Base-by-base conservation (phyloP, 495 filamentous ascomycete genomes). In the Penicillium soppii region DNA sequence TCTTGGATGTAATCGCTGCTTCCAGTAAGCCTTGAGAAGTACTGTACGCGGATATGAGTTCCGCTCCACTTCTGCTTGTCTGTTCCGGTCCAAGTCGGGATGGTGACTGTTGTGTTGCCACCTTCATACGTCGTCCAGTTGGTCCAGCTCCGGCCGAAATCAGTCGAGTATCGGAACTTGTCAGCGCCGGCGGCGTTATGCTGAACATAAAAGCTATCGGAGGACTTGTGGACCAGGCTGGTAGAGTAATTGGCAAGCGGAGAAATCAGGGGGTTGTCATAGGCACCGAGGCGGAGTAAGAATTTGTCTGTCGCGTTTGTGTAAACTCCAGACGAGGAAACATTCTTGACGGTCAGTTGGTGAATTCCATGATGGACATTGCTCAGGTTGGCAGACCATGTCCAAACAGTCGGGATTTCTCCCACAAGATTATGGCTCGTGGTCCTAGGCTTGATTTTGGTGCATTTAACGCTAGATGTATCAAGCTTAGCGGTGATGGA, bases 141-240 rank as follows among this genome's bases (percentile, higher is more conserved):
- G 6, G 74, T 75, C 51, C 56, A 62, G 8, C 56, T 66, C 4
- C 72, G 70, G 0, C 72, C 80, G 61, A 75, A 87, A 52, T 81
- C 75, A 0, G 73, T 62, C 21, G 75, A 78, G 58, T 83, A 84
- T 10, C 82, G 76, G 67, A 76, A 87, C 43, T 69, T 68, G 35
- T 82, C 79, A 0, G 83, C 83, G 26, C 83, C 83, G 1, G 82
- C 50, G 1, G 83, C 83, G 44, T 70, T 73, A 52, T 85, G 83
- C 27, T 71, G 67, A 43, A 84, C 54, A 43, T 68, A 76, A 25
- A 79, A 38, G 16, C 50, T 54, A 6, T 61, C 64, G 1, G 57
- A 55, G 17, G 67, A 61, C 33, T 72, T 60, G 22, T 71, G 61
- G 2, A 85, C 58, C 2, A 85, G 66, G 8, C 52, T 61, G 29